Evolutionary conservation across 805 yeast genomes (phyloP).

Genomic region (Nakazawaea laoshanensis): DNA sequence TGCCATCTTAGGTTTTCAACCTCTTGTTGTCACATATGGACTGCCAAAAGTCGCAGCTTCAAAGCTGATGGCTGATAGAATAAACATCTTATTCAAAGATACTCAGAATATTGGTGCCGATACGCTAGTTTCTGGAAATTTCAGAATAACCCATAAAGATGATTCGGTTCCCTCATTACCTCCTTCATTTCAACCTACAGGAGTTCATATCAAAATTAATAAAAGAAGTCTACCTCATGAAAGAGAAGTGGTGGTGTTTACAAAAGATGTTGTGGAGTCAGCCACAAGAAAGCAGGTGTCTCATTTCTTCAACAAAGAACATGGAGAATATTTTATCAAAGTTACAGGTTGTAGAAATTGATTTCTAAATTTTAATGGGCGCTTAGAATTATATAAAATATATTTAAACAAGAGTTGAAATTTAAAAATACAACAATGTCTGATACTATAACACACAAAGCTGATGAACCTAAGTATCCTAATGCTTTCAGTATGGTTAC

Average conservation of each 20-base stretch:
- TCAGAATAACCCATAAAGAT: conserved; percentile 47
- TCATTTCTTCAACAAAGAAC: conserved; percentile 1
- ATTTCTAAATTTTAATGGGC: too few species aligned
- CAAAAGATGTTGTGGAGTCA: background rate
- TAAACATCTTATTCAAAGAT: conserved; percentile 41
- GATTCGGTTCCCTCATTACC: conserved; percentile 59
- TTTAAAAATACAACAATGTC: too few species aligned
- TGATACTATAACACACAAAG: too few species aligned
- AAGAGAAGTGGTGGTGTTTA: background rate
- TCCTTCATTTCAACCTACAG: conserved; percentile 41
- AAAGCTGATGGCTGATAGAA: conserved; percentile 35
- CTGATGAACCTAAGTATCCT: too few species aligned
- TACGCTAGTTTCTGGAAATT: too few species aligned
- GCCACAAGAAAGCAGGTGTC: background rate
- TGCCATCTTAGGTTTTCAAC: conserved; percentile 41
- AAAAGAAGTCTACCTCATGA: conserved; percentile 28
- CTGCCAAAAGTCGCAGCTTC: conserved; percentile 57
- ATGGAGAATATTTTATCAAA: conserved; percentile 3
- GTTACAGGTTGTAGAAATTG: conserved; percentile 3
- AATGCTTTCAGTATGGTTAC: too few species aligned
- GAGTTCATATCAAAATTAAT: conserved; percentile 39
- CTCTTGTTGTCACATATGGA: conserved; percentile 51
- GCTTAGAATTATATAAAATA: too few species aligned
- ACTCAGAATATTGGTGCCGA: too few species aligned
- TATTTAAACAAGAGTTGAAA: too few species aligned